Base-by-base conservation (phyloP, 306 rosid species). In the Nissolia schottii region DNA sequence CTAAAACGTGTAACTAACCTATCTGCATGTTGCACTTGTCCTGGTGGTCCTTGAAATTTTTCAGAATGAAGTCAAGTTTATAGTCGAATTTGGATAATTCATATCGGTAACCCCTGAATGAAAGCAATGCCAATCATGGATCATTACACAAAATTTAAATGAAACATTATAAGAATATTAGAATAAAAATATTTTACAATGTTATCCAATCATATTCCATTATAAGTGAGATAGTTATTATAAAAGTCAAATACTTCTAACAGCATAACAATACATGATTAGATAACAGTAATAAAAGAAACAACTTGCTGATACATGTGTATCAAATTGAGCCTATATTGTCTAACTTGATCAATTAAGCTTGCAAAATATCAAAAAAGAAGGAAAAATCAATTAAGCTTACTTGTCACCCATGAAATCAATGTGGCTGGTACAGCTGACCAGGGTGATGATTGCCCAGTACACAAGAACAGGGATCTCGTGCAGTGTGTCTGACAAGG, bases 361-460 rank as follows among this genome's bases (percentile, higher is more conserved):
- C 50, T 34, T 34, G 40, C n/a, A 43, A 13, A 43, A 43, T 43
- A 1, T 13, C n/a, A 2, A 4, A 43, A 43, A 14, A 2, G 41
- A 35, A 7, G 9, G 1, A 1, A 35, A 35, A 27, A 2, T 2
- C 12, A 11, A 27, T 25, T 3, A 43, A 41, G 10, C 80, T 67
- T 45, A 78, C 82, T 22, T 5, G 3, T 41, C 27, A 43, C 67
- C 35, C 53, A 71, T 13, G 68, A 61, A 63, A 34, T 78, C 64
- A 41, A 78, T 15, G 20, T 71, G 40, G 46, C 34, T 38, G 14
- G 73, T 27, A 64, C 45, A 78, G 55, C 55, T 60, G 35, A 78
- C 82, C 46, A 78, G 29, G 20, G 82, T 71, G 45, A 38, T 59
- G 34, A 78, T 55, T 13, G 71, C 27, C 82, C 82, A 78, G 20